Conservation (phyloP, 2,329 filamentous ascomycete species). For the Helicocarpus griseus region DNA sequence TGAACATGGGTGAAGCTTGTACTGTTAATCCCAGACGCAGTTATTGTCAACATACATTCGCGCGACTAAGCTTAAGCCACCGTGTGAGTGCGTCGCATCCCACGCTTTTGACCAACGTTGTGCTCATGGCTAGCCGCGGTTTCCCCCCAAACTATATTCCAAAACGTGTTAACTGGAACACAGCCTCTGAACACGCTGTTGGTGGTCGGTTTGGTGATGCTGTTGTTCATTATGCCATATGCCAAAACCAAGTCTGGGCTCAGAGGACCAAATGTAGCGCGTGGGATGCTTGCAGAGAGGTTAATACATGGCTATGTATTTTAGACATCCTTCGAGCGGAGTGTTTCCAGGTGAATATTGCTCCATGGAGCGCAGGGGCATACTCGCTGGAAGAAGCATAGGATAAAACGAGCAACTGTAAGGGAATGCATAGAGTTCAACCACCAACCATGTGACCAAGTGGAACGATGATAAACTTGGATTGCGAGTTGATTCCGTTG, state of each 20-base stretch:
- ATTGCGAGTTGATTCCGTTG: no score
- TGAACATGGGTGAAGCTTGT: no score
- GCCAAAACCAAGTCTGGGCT: conserved; percentile 12
- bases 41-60: no score
- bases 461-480: no score
- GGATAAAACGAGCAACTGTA: conserved; percentile 20
- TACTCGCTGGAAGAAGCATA: conserved; percentile 47
- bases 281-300: conserved; percentile 13
- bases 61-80: no score
- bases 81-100: no score
- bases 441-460: no score
- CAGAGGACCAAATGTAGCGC: conserved; percentile 4
- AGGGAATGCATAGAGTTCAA: no score
- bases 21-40: no score
- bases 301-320: conserved; percentile 21
- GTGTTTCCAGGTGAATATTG: conserved; percentile 44
- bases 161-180: conserved; percentile 12
- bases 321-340: conserved; percentile 37
- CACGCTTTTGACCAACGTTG: conserved; percentile 16
- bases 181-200: conserved; percentile 18
- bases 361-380: conserved; percentile 43
- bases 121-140: conserved; percentile 27
- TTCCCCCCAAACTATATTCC: conserved; percentile 15
- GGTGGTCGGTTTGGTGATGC: conserved; percentile 24
- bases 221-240: conserved; percentile 22